Base-by-base conservation (phyloP, 192 early-diverging fungal genomes). In the Neocallimastix lanati region DNA sequence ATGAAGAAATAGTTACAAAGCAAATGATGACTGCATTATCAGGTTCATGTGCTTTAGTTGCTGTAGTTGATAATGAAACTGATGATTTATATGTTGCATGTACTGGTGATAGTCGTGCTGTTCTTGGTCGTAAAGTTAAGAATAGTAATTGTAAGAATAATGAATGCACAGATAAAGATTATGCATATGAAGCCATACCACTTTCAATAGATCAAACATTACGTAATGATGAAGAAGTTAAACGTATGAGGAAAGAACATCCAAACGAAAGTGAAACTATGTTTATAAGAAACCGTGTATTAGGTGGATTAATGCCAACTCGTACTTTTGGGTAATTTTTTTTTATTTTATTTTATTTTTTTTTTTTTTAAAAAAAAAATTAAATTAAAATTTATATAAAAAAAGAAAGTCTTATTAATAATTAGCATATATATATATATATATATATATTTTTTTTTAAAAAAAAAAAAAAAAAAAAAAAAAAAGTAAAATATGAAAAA, bases 231-330 rank as follows among this genome's bases (percentile, higher is more conserved):
- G 81, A 76, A 25, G 91, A 93, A 82, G 40, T 86, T 29, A 83
- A 83, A 78, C 86, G 90, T 29, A 30, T 94, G 79, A 27, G 84
- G 77, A 81, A 83, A 27, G 93, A 93, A 76, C 93, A 94, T 82
- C 93, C 94, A 11, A 91, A 88, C 4, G 93, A 93, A 82, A 85
- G 92, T 58, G 78, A 84, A 21, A 85, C 88, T 21, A 90, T 92
- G 29, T 83, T 90, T 15, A 78, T 40, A 16, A 77, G 84, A 2
- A 88, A 92, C 28, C 84, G 94, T 36, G 86, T 95, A 15, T 83
- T 91, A 76, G 91, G 90, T 78, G 78, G 28, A 50, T 82, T 30
- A 81, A n/a, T n/a, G n/a, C n/a, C n/a, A n/a, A n/a, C n/a, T n/a
- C n/a, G n/a, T n/a, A n/a, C n/a, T n/a, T n/a, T 82, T 82, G 84